Evolutionary conservation across 2,329 filamentous ascomycete species (phyloP).

Genomic region (Graphilbum sp.): DNA sequence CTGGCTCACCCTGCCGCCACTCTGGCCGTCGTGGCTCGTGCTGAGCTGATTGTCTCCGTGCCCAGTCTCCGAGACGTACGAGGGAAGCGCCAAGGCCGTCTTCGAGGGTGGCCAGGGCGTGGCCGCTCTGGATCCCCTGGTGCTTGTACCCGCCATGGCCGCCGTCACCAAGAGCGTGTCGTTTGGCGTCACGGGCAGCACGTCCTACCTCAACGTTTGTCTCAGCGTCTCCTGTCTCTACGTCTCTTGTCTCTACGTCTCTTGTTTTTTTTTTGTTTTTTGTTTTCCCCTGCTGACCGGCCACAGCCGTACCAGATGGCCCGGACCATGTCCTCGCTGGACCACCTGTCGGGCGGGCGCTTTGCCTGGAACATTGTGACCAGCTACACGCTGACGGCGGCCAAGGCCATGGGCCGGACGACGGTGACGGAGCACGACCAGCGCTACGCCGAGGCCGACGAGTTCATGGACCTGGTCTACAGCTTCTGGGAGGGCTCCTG

Average conservation of each 20-base stretch:
- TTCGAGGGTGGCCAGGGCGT: neutral
- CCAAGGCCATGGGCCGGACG: constrained; percentile 2
- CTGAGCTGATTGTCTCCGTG: too few species aligned
- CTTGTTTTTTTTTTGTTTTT: too few species aligned
- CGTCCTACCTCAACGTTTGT: constrained; percentile 3
- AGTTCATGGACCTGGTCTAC: constrained; percentile 10
- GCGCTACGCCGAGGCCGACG: constrained; percentile 10
- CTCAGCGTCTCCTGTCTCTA: too few species aligned
- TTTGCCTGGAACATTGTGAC: constrained; percentile 12
- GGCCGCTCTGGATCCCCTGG: constrained; percentile 3
- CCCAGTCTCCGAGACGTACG: constrained; percentile 2
- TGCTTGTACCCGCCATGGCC: constrained; percentile 7
- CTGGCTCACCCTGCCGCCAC: too few species aligned
- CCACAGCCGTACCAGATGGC: constrained; percentile 2
- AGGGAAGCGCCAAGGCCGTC: constrained; percentile 1
- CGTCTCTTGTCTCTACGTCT: too few species aligned
- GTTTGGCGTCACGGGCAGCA: constrained; percentile 6
- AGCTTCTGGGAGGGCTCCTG: constrained; percentile 6
- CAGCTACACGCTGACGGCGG: constrained; percentile 5
- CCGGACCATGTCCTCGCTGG: constrained; percentile 4
- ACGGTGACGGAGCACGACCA: constrained; percentile 9
- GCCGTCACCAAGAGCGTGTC: constrained; percentile 5
- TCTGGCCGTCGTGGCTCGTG: too few species aligned
- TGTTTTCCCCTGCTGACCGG: too few species aligned
- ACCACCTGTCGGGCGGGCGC: constrained; percentile 7